Evolutionary conservation across 2,329 filamentous ascomycete genomes (phyloP).

Genomic region (Ophiostoma ips): DNA sequence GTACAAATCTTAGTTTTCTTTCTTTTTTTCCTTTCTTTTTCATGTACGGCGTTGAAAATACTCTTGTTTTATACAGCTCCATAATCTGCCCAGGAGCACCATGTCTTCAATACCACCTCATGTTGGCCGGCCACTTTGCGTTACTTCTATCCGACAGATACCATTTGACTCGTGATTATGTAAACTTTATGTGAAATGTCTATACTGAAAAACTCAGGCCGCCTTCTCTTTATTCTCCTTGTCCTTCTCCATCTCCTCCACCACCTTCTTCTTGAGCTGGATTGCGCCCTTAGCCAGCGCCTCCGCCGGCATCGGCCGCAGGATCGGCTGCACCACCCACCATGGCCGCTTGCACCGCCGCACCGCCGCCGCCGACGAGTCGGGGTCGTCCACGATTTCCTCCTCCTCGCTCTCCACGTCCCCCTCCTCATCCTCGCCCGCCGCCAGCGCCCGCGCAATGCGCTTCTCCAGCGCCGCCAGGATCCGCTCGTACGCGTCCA

Average conservation of each 20-base stretch:
- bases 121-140: too few relatives aligned
- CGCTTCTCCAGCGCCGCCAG: constrained; percentile 60
- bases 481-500: constrained; percentile 64
- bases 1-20: neutral
- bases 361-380: constrained; percentile 54
- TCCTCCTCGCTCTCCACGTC: constrained; percentile 28
- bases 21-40: too few relatives aligned
- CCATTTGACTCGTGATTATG: too few relatives aligned
- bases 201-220: too few relatives aligned
- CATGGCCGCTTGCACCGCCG: constrained; percentile 65
- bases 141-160: too few relatives aligned
- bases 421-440: constrained; percentile 52
- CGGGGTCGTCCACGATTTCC: constrained; percentile 24
- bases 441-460: constrained; percentile 57
- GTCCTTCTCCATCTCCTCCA: constrained; percentile 33
- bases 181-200: too few relatives aligned
- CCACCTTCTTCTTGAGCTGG: constrained; percentile 56
- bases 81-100: neutral
- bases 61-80: too few relatives aligned
- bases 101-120: too few relatives aligned
- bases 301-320: constrained; percentile 76
- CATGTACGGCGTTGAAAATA: too few relatives aligned
- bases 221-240: constrained; percentile 14
- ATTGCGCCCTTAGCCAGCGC: constrained; percentile 71
- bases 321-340: constrained; percentile 82